phyloP scores from a whole-genome alignment of 139 green algal species.

The Medakamo hakoo region DNA sequence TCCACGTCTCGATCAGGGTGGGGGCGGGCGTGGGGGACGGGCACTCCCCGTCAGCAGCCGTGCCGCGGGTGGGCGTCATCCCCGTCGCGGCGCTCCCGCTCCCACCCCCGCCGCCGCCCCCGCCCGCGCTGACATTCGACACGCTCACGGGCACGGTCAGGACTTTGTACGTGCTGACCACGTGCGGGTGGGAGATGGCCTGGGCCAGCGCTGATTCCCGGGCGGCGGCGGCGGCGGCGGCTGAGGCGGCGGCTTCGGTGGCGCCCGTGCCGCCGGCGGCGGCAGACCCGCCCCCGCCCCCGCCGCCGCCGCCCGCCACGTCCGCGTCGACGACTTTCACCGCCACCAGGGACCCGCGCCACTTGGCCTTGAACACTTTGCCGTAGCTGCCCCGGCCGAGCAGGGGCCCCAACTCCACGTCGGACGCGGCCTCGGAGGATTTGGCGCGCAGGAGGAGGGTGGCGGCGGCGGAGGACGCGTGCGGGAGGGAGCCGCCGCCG shows the following conservation, averaged over 20 bases:
- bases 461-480: no score
- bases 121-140: neutral
- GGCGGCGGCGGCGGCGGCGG: no score
- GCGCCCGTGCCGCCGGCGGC: no score
- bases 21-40: no score
- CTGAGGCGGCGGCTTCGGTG: no score
- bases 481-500: no score
- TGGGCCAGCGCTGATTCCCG: neutral
- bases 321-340: neutral
- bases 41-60: no score
- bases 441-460: neutral
- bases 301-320: no score
- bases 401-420: neutral
- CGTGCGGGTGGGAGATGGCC: neutral
- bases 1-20: constrained; percentile 5
- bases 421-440: neutral
- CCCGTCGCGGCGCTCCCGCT: no score
- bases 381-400: constrained; percentile 3
- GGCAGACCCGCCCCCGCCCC: no score
- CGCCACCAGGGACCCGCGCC: neutral
- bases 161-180: neutral
- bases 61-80: no score
- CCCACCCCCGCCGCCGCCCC: neutral
- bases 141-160: neutral
- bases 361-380: constrained; percentile 1